phyloP scores from a whole-genome alignment of 768 basidiomycete genomes.

The Tulasnella sp. region DNA sequence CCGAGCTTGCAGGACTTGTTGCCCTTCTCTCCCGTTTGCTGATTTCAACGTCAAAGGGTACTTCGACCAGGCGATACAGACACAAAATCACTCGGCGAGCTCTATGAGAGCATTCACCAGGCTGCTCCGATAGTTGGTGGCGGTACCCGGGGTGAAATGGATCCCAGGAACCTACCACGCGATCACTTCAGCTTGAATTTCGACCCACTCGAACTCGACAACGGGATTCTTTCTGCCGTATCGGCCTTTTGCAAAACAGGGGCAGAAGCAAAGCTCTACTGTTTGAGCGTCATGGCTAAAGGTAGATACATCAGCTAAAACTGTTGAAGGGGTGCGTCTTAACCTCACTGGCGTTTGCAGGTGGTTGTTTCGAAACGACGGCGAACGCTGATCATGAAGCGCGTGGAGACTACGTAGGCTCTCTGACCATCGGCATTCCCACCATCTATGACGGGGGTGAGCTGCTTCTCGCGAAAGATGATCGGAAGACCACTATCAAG shows the following conservation, averaged over 20 bases:
- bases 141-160: neutral
- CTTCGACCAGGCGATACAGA: neutral
- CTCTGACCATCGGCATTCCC: constrained; percentile 45
- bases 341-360: constrained; percentile 18
- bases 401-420: constrained; percentile 41
- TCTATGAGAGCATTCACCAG: neutral
- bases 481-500: neutral
- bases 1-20: neutral
- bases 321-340: no score
- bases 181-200: constrained; percentile 4
- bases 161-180: neutral
- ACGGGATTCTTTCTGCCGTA: neutral
- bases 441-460: constrained; percentile 42
- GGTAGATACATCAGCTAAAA: no score
- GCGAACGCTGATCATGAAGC: constrained; percentile 44
- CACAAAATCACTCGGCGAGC: neutral
- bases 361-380: constrained; percentile 45
- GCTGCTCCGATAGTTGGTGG: neutral
- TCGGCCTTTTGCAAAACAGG: constrained; percentile 2
- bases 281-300: neutral
- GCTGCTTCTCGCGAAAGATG: constrained; percentile 33
- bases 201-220: neutral
- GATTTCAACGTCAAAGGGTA: neutral
- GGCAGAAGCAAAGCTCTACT: constrained; percentile 4
- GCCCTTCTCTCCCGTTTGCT: neutral